Conservation (phyloP, 768 basidiomycete genomes). For the Leccinum rimulosum region DNA sequence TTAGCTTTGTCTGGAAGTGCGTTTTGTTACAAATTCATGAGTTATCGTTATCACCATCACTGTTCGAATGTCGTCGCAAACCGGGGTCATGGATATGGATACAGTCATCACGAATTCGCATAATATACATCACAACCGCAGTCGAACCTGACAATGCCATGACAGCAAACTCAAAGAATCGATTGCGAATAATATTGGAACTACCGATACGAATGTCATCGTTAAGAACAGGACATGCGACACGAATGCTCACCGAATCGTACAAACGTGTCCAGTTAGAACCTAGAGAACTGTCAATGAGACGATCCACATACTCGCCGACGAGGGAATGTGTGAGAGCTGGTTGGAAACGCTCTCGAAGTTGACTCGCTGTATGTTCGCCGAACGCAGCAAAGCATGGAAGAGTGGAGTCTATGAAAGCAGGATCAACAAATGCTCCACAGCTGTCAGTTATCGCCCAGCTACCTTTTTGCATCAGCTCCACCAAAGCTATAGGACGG, state of each 20-base stretch:
- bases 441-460: slow-evolving; percentile 5
- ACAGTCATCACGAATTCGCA: background rate
- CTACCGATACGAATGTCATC: slow-evolving; percentile 36
- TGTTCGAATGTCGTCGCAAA: background rate
- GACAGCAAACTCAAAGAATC: slow-evolving; percentile 51
- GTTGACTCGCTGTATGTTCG: slow-evolving; percentile 82
- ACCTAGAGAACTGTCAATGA: slow-evolving; percentile 87
- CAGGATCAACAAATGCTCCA: slow-evolving; percentile 3
- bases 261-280: slow-evolving; percentile 95
- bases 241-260: slow-evolving; percentile 68
- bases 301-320: slow-evolving; percentile 83
- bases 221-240: background rate
- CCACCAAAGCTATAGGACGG: slow-evolving; percentile 67
- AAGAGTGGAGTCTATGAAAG: slow-evolving; percentile 68
- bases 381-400: slow-evolving; percentile 91
- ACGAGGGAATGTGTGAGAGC: slow-evolving; percentile 81
- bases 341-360: slow-evolving; percentile 93
- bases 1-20: background rate
- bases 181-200: slow-evolving; percentile 95
- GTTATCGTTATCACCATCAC: background rate
- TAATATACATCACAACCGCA: background rate
- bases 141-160: slow-evolving; percentile 2
- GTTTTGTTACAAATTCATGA: background rate
- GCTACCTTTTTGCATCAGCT: slow-evolving; percentile 94
- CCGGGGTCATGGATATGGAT: background rate